Evolutionary conservation across 306 rosid species (phyloP), one percentile per base, ranked within the genome.

Genomic region (Corylus americana): DNA sequence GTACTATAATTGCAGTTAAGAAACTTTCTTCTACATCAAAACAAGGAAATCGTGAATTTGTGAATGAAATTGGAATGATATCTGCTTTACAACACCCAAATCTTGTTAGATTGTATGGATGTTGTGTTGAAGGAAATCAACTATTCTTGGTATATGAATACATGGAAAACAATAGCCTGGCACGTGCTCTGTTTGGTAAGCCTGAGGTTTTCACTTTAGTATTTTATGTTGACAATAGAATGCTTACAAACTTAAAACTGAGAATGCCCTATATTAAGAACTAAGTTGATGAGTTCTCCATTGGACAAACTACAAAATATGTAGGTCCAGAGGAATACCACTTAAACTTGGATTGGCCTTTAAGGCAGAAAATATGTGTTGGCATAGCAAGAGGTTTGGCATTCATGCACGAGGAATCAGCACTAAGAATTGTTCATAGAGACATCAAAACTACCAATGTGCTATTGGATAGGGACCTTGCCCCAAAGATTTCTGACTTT

Each of bases 401-500:
- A 51, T 91, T 81, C 79, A 78, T 91, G 11, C 93, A 91, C 51
- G 93, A 86, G 81, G 96, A 89, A 80, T 91, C 93, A 5, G 48
- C 80, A 58, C 74, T 89, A 69, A 91, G 85, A 84, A 80, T 91
- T 76, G 91, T 91, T 79, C 91, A 91, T 71, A 87, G 96, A 71
- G 93, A 91, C 74, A 91, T 89, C 84, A 91, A 91, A 82, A 83
- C 86, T 68, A 81, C 85, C 12, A 91, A 91, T 37, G 83, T 89
- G 69, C 76, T 91, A 57, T 88, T 91, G 47, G 93, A 91, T 51
- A 49, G 57, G 45, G 77, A 86, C 71, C 80, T 91, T 47, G 88
- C 83, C 69, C 85, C 96, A 4, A 91, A 89, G 62, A 91, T 91
- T 77, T 91, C 93, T 2, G 92, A 91, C 74, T 91, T 89, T 54